Evolutionary conservation across 108 stramenopile species (phyloP), one percentile per base, ranked within the genome.

Genomic region (Nannochloropsis gaditana): DNA sequence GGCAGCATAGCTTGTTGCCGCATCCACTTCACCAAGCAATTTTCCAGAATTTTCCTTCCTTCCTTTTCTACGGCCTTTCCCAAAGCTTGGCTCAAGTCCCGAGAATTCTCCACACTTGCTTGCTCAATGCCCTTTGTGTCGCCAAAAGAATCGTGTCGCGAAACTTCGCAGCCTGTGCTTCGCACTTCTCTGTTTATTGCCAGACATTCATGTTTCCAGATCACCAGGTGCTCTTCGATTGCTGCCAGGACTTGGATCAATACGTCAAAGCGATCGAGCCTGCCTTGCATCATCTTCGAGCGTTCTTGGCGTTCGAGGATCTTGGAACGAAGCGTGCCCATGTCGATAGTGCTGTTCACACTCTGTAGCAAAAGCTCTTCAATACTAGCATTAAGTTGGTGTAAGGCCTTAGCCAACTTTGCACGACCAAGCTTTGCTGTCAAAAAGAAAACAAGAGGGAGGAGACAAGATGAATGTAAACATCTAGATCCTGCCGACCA

Each of bases 241-340:
- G 59, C 59, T 73, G 59, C n/a, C 59, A 73, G 59, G 19, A 73
- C 59, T 73, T 73, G 59, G 59, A 73, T 73, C 59, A 73, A n/a
- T 15, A 2, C 6, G n/a, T 73, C 59, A 73, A 73, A 73, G n/a
- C 59, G 59, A 73, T 3, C 8, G 2, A 73, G 5, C n/a, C n/a
- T 73, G 59, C 15, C n/a, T 73, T 73, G 59, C 59, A 73, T 73
- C 59, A n/a, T n/a, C 15, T 73, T n/a, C 59, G n/a, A 15, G 59
- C 59, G 59, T n/a, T 15, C 59, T 73, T 73, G 59, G 19, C 59
- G 59, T n/a, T 73, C 59, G 19, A n/a, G 15, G 59, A 73, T 73
- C 59, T 73, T 73, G 8, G 59, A 15, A 4, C 59, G 59, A 15
- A 73, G n/a, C 59, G 6, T 6, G 59, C 59, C n/a, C 59, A 73